A percentile compares a stretch with the other conserved stretches of the same genome.
These are phyloP conservation scores for Mycena filopes DNA, from an alignment of 768 basidiomycete genomes.

Conservation along the genomic window DNA sequence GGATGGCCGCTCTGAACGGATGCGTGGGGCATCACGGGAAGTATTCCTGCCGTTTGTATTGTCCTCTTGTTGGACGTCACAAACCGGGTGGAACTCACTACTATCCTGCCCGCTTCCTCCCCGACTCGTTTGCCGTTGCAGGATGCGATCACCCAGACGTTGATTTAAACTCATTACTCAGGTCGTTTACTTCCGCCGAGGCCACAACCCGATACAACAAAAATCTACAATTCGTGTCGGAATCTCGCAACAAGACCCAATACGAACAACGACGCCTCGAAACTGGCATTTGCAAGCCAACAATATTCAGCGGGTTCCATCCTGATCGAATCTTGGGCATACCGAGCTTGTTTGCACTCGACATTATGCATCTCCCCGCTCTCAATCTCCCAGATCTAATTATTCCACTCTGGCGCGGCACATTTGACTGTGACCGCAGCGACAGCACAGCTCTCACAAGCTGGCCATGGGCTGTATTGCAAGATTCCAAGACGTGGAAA, in stretches of 20 bases:
- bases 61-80: slow-evolving; percentile 37
- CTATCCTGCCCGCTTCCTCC: slow-evolving; percentile 44
- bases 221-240: slow-evolving; percentile 32
- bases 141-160: slow-evolving; percentile 46
- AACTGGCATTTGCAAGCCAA: slow-evolving; percentile 45
- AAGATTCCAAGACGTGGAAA: slow-evolving; percentile 29
- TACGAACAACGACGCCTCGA: slow-evolving; percentile 38
- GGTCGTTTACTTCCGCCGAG: slow-evolving; percentile 1
- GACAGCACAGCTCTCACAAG: slow-evolving; percentile 24
- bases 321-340: slow-evolving; percentile 29
- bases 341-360: slow-evolving; percentile 38
- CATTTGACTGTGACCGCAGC: slow-evolving; percentile 29
- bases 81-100: slow-evolving; percentile 42
- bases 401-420: slow-evolving; percentile 37
- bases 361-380: slow-evolving; percentile 44
- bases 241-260: slow-evolving; percentile 36
- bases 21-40: slow-evolving; percentile 34
- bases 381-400: slow-evolving; percentile 41
- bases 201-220: slow-evolving; percentile 26
- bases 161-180: slow-evolving; percentile 28
- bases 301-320: slow-evolving; percentile 40
- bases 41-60: slow-evolving; percentile 17
- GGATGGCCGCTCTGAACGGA: slow-evolving; percentile 43
- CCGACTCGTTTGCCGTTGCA: slow-evolving; percentile 32
- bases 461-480: slow-evolving; percentile 38